These are phyloP conservation scores for Cymbidium sinense DNA, from an alignment of 106 monocot species.

Conservation along the genomic window DNA sequence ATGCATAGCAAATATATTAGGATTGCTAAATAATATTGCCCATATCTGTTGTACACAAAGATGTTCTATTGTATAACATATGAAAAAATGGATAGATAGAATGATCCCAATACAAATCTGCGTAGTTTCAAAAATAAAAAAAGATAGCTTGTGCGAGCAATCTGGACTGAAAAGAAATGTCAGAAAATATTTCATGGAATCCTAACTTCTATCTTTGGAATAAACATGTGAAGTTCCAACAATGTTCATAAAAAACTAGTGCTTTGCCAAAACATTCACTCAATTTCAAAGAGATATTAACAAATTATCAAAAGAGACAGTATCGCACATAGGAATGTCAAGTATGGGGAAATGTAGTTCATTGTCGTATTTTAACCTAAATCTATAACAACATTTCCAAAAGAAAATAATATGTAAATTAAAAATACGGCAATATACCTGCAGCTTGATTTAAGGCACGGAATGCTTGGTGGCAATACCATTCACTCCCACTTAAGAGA, in stretches of 20 bases:
- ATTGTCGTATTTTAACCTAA: neutral
- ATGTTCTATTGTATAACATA: neutral
- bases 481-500: slow-evolving; percentile 87
- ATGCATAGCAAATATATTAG: neutral
- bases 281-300: neutral
- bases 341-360: neutral
- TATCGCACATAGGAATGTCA: neutral
- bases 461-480: slow-evolving; percentile 99
- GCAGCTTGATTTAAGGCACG: slow-evolving; percentile 99
- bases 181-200: neutral
- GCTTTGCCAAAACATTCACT: neutral
- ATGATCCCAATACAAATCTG: neutral
- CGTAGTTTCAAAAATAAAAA: too few relatives aligned
- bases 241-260: neutral
- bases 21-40: neutral
- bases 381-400: neutral
- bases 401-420: neutral
- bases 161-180: neutral
- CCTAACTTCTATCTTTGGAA: too few relatives aligned
- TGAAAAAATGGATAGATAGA: neutral
- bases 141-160: neutral
- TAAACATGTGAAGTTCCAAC: neutral
- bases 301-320: neutral
- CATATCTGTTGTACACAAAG: neutral
- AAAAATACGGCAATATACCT: slow-evolving; percentile 35